Evolutionary conservation across 768 basidiomycete genomes (phyloP).

Genomic region (Strobilomyces confusus): DNA sequence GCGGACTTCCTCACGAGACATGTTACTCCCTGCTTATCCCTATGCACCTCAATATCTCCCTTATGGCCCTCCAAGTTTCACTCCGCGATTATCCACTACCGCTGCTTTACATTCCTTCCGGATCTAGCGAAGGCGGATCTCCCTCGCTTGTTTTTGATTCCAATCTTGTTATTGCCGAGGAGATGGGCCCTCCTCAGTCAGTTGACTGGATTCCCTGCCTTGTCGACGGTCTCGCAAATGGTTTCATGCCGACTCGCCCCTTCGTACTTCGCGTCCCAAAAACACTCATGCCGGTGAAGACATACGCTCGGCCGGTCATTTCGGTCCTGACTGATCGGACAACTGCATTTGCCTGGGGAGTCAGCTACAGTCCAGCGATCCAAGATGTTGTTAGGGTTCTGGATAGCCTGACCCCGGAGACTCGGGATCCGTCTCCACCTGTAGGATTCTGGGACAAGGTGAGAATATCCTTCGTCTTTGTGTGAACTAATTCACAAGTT

Average conservation of each 20-base stretch:
- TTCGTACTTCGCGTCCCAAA: conserved; percentile 72
- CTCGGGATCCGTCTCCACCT: conserved; percentile 76
- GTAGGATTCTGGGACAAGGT: conserved; percentile 97
- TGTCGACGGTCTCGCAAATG: conserved; percentile 55
- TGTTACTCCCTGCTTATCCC: conserved; percentile 80
- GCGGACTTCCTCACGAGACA: conserved; percentile 63
- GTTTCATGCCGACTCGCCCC: conserved; percentile 45
- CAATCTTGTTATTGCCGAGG: conserved; percentile 84
- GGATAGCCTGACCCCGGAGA: conserved; percentile 73
- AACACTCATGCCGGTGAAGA: conserved; percentile 94
- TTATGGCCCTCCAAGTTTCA: conserved; percentile 55
- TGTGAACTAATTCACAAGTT: conserved; percentile 3
- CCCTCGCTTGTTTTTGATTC: conserved; percentile 63
- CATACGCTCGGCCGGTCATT: conserved; percentile 75
- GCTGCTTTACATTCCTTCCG: conserved; percentile 65
- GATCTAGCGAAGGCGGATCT: conserved; percentile 29
- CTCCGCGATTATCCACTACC: conserved; percentile 90
- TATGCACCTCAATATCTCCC: conserved; percentile 67
- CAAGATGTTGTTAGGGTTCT: conserved; percentile 83
- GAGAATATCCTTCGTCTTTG: conserved; percentile 13
- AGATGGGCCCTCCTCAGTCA: conserved; percentile 65
- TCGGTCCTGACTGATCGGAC: conserved; percentile 58
- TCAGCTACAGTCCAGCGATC: conserved; percentile 80
- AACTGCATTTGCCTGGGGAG: conserved; percentile 83
- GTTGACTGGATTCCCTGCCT: conserved; percentile 70